phyloP scores from a whole-genome alignment of 148 eudicot species.

The Diospyros kaki region DNA sequence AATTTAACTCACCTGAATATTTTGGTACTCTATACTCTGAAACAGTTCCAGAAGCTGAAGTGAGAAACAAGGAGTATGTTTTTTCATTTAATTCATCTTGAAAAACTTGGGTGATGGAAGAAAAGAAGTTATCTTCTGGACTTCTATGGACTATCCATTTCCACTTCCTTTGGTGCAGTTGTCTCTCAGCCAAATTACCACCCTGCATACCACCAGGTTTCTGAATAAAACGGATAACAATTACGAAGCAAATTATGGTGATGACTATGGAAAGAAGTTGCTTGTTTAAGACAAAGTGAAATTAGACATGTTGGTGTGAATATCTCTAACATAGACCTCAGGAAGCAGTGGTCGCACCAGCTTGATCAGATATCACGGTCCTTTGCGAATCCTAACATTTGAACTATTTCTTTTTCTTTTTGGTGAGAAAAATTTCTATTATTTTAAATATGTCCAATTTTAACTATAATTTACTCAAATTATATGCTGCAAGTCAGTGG shows the following conservation, averaged over 20 bases:
- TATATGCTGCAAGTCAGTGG: neutral
- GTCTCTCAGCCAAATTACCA: slow-evolving; percentile 69
- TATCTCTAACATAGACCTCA: too few species aligned
- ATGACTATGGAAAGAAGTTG: too few species aligned
- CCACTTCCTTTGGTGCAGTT: slow-evolving; percentile 74
- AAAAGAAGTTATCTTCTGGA: slow-evolving; percentile 43
- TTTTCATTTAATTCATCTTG: slow-evolving; percentile 46
- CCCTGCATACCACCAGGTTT: slow-evolving; percentile 31
- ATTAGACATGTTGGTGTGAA: too few species aligned
- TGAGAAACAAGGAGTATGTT: slow-evolving; percentile 44
- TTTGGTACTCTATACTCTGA: slow-evolving; percentile 52
- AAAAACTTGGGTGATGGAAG: slow-evolving; percentile 51
- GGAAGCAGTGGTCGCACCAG: too few species aligned
- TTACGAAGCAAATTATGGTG: too few species aligned
- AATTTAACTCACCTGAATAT: slow-evolving; percentile 40
- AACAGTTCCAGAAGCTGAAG: slow-evolving; percentile 59
- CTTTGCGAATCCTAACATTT: too few species aligned
- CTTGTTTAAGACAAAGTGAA: too few species aligned
- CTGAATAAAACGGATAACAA: neutral
- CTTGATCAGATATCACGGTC: too few species aligned
- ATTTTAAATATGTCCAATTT: neutral
- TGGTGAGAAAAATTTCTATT: neutral
- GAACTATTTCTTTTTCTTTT: neutral
- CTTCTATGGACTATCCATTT: slow-evolving; percentile 66
- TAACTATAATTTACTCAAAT: neutral